phyloP scores from a whole-genome alignment of 1,139 yeast species.

The Kodamaea sp. region DNA sequence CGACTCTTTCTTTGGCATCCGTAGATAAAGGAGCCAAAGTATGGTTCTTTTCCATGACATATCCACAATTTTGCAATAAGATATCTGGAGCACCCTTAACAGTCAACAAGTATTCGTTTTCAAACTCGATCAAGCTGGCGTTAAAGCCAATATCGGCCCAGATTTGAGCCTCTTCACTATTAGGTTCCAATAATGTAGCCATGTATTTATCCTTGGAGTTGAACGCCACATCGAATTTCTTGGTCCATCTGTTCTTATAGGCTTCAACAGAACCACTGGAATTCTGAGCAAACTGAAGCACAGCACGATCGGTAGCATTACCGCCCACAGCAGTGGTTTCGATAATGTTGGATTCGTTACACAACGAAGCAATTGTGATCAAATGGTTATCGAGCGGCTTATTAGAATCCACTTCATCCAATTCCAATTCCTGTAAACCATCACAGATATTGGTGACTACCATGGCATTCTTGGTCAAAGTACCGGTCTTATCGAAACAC shows the following conservation, averaged over 20 bases:
- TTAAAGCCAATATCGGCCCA: constrained; percentile 16
- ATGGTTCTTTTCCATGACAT: constrained; percentile 18
- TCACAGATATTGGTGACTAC: constrained; percentile 27
- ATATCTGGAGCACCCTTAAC: constrained; percentile 57
- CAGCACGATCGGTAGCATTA: constrained; percentile 53
- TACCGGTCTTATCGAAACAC: constrained; percentile 40
- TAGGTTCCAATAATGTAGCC: constrained; percentile 33
- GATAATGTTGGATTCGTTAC: constrained; percentile 40
- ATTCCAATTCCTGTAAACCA: constrained; percentile 18
- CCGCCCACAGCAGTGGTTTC: constrained; percentile 35
- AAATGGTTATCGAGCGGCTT: constrained; percentile 15
- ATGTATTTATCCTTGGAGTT: constrained; percentile 52
- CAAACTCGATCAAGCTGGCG: constrained; percentile 8
- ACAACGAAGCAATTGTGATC: constrained; percentile 34
- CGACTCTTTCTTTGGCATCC: constrained; percentile 18
- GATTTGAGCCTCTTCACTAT: constrained; percentile 9
- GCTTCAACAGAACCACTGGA: constrained; percentile 14
- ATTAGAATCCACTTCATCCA: constrained; percentile 12
- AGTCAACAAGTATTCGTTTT: constrained; percentile 25
- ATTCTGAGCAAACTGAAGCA: constrained; percentile 36
- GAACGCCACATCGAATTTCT: constrained; percentile 39
- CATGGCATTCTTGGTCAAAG: constrained; percentile 38
- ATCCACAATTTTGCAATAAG: constrained; percentile 34
- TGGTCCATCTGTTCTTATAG: constrained; percentile 20
- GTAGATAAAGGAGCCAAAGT: constrained; percentile 15